Evolutionary conservation across 495 filamentous ascomycete genomes (phyloP).

Genomic region (Aspergillus wentii): DNA sequence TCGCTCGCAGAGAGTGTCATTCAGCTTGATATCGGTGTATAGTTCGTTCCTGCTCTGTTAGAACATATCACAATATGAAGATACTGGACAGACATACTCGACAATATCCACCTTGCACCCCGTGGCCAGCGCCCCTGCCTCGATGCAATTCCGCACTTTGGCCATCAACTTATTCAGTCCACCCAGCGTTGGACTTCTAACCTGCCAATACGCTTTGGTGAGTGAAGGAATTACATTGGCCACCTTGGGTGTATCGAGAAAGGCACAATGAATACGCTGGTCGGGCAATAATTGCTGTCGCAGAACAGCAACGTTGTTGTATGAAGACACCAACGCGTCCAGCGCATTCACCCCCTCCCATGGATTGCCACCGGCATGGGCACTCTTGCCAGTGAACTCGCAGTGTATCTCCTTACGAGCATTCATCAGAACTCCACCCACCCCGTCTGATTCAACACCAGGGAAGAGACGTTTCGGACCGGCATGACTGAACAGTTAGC

Average conservation of each 20-base stretch:
- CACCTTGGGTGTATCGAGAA: conserved; percentile 53
- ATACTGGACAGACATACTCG: conserved; percentile 16
- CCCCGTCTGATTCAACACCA: conserved; percentile 17
- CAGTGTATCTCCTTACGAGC: conserved; percentile 34
- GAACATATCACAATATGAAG: neutral
- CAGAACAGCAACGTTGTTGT: conserved; percentile 57
- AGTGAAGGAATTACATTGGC: conserved; percentile 60
- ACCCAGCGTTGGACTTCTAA: conserved; percentile 42
- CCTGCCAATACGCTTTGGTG: conserved; percentile 48
- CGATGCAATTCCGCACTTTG: conserved; percentile 53
- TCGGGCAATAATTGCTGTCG: conserved; percentile 60
- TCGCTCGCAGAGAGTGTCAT: conserved; percentile 47
- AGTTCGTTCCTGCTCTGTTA: conserved; percentile 25
- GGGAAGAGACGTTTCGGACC: conserved; percentile 24
- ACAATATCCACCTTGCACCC: conserved; percentile 49
- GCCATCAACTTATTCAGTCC: conserved; percentile 42
- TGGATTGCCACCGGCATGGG: conserved; percentile 58
- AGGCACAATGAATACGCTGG: conserved; percentile 55
- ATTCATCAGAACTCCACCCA: conserved; percentile 32
- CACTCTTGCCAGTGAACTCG: conserved; percentile 29
- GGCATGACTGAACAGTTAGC: conserved; percentile 20
- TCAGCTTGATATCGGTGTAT: conserved; percentile 59
- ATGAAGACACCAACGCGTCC: conserved; percentile 56
- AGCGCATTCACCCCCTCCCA: conserved; percentile 63
- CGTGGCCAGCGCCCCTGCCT: conserved; percentile 56